Conservation (phyloP, 768 basidiomycete species). For the Asterophora parasitica region DNA sequence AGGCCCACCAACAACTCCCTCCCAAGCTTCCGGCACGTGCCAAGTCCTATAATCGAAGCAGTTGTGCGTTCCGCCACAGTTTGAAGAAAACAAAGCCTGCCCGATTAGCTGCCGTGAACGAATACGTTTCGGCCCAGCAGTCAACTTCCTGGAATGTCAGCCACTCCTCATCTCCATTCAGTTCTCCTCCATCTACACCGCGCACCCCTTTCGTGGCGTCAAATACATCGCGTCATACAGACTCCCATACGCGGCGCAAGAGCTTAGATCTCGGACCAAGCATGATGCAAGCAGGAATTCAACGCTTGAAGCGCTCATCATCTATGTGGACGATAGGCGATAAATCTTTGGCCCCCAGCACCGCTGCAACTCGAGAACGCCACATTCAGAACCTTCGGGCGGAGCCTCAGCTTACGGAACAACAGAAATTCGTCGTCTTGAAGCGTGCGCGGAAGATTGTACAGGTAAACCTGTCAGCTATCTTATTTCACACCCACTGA, state of each 20-base stretch:
- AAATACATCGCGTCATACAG: not conserved
- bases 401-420: slow-evolving; percentile 11
- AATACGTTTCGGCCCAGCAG: slow-evolving; percentile 3
- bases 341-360: not conserved
- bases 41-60: slow-evolving; percentile 5
- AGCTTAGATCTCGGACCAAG: slow-evolving; percentile 9
- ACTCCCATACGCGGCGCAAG: slow-evolving; percentile 6
- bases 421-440: slow-evolving; percentile 35
- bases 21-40: slow-evolving; percentile 5
- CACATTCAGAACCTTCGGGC: slow-evolving; percentile 8
- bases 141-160: slow-evolving; percentile 4
- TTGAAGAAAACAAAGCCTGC: not conserved
- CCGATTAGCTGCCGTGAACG: not conserved
- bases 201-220: not conserved
- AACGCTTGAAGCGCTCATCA: slow-evolving; percentile 13
- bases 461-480: slow-evolving; percentile 30
- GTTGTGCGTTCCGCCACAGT: not conserved
- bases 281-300: slow-evolving; percentile 12
- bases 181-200: not conserved
- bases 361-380: slow-evolving; percentile 2
- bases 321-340: slow-evolving; percentile 10
- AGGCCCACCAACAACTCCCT: not conserved
- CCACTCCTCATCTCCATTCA: not conserved
- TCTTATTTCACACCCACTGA: not conserved
- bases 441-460: slow-evolving; percentile 47